A percentile compares a stretch with the other conserved stretches of the same genome.
phyloP scores from a whole-genome alignment of 371 early-diverging fungal genomes.

The Syncephalastrum monosporum region DNA sequence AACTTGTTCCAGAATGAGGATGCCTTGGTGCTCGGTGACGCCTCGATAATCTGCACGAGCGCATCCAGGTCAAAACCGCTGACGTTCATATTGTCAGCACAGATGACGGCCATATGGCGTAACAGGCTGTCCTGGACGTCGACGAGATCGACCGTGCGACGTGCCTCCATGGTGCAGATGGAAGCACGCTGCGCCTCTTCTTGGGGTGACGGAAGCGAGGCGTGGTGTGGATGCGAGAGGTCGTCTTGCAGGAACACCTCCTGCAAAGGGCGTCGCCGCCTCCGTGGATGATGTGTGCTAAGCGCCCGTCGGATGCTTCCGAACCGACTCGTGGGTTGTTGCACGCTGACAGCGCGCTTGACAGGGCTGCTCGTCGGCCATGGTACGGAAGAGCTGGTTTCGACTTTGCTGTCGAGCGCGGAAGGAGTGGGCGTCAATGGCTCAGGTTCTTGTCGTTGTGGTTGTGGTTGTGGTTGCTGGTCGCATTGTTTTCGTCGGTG shows the following conservation, averaged over 20 bases:
- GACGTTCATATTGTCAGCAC: conserved; percentile 18
- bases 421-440: too few species aligned
- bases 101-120: conserved; percentile 65
- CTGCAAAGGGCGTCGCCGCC: conserved; percentile 4
- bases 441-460: background rate
- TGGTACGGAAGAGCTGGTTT: background rate
- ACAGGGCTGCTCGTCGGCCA: background rate
- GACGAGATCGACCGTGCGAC: conserved; percentile 53
- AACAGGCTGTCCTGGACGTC: conserved; percentile 72
- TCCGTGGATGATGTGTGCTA: conserved; percentile 1
- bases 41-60: conserved; percentile 53
- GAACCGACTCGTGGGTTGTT: background rate
- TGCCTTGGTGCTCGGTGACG: conserved; percentile 28
- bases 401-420: too few species aligned
- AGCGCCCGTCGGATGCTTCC: conserved; percentile 5
- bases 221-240: background rate
- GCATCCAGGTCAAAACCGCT: conserved; percentile 30
- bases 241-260: conserved; percentile 7
- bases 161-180: background rate
- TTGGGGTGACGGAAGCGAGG: too few species aligned
- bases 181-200: conserved; percentile 10
- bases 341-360: conserved; percentile 9
- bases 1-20: conserved; percentile 65
- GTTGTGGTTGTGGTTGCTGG: background rate
- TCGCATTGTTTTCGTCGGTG: background rate